phyloP scores from a whole-genome alignment of 2,329 filamentous ascomycete genomes.

The Aspergillus ruber region DNA sequence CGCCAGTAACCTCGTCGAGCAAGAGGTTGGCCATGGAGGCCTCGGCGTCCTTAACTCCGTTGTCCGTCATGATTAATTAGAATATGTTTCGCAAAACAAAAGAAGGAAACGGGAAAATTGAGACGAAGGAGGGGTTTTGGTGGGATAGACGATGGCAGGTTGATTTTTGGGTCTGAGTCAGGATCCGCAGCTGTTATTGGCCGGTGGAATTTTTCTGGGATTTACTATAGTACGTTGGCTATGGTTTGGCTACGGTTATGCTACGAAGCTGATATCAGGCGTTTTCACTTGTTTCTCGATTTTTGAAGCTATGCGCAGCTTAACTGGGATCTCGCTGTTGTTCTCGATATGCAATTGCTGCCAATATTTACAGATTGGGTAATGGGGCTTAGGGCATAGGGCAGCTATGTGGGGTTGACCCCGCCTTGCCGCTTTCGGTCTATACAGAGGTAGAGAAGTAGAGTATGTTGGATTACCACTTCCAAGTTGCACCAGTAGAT shows the following conservation, averaged over 20 bases:
- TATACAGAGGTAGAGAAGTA: neutral
- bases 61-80: slow-evolving; percentile 29
- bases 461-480: no score
- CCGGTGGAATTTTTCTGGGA: neutral
- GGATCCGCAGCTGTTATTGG: slow-evolving; percentile 21
- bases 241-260: neutral
- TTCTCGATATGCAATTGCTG: no score
- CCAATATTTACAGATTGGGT: no score
- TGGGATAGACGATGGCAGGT: slow-evolving; percentile 18
- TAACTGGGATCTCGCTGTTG: neutral
- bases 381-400: slow-evolving; percentile 30
- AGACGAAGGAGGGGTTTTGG: slow-evolving; percentile 9
- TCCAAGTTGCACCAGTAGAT: no score
- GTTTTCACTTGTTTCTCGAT: neutral
- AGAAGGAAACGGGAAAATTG: slow-evolving; percentile 5
- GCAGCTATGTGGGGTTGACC: slow-evolving; percentile 24
- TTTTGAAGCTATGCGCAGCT: neutral
- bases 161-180: slow-evolving; percentile 31
- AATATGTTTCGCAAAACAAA: slow-evolving; percentile 5
- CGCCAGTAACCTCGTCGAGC: slow-evolving; percentile 88
- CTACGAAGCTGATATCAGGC: neutral
- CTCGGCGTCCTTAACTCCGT: slow-evolving; percentile 40
- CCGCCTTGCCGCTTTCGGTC: slow-evolving; percentile 11
- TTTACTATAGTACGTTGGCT: neutral
- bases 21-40: slow-evolving; percentile 62